phyloP scores from a whole-genome alignment of 106 monocot genomes.

The Ottelia alismoides region DNA sequence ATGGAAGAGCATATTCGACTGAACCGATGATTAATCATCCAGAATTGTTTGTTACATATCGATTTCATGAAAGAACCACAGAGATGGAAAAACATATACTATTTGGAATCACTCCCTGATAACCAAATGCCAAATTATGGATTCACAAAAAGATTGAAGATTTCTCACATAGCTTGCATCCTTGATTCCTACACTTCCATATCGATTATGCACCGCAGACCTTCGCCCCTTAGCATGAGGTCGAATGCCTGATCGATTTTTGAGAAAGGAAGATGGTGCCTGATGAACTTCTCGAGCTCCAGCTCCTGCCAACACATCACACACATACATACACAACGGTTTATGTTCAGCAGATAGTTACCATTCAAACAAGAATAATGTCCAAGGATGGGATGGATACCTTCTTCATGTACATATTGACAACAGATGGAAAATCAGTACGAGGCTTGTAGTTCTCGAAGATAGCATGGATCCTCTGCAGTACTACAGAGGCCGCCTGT shows the following conservation, averaged over 20 bases:
- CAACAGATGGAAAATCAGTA: slow-evolving; percentile 9
- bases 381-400: slow-evolving; percentile 1
- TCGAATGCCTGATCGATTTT: slow-evolving; percentile 12
- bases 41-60: too few relatives aligned
- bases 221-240: slow-evolving; percentile 1
- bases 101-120: too few relatives aligned
- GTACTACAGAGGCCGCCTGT: too few relatives aligned
- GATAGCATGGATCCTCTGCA: too few relatives aligned
- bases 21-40: too few relatives aligned
- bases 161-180: too few relatives aligned
- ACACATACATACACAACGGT: background rate
- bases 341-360: background rate
- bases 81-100: too few relatives aligned
- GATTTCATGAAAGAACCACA: too few relatives aligned
- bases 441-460: slow-evolving; percentile 23
- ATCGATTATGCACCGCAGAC: slow-evolving; percentile 7
- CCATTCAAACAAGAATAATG: background rate
- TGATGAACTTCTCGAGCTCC: slow-evolving; percentile 13
- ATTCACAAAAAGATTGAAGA: too few relatives aligned
- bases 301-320: slow-evolving; percentile 1
- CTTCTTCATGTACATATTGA: slow-evolving; percentile 24
- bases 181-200: slow-evolving; percentile 1
- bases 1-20: too few relatives aligned
- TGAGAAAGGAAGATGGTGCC: slow-evolving; percentile 2
- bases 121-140: too few relatives aligned